phyloP scores from a whole-genome alignment of 75 land plant genomes.

The Pinus albicaulis region DNA sequence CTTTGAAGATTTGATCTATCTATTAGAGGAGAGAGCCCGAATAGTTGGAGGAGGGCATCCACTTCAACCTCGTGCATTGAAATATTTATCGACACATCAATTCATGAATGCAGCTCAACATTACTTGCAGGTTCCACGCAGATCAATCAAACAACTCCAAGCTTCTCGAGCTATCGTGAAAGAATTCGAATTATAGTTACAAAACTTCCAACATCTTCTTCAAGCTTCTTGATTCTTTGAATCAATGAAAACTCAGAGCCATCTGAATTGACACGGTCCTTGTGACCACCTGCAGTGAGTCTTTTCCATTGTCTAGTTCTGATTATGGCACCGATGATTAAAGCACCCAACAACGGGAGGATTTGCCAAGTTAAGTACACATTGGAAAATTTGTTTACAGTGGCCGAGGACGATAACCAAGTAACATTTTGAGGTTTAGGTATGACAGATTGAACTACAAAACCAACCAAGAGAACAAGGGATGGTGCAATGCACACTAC shows the following conservation, averaged over 20 bases:
- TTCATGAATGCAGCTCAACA: no score
- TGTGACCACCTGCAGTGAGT: slow-evolving; percentile 13
- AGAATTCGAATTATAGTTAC: slow-evolving; percentile 50
- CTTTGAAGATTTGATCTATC: no score
- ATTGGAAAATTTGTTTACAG: slow-evolving; percentile 7
- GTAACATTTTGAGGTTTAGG: no score
- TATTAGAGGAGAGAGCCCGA: no score
- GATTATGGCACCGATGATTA: slow-evolving; percentile 43
- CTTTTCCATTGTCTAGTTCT: slow-evolving; percentile 54
- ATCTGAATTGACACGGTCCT: background rate
- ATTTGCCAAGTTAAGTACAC: slow-evolving; percentile 34
- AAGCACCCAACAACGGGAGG: slow-evolving; percentile 44
- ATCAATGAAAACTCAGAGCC: slow-evolving; percentile 43
- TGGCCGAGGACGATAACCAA: background rate
- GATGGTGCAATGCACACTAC: slow-evolving; percentile 25
- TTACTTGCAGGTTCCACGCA: no score
- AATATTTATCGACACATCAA: no score
- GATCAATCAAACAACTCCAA: no score
- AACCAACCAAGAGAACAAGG: slow-evolving; percentile 18
- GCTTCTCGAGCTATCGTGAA: slow-evolving; percentile 87
- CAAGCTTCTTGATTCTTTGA: slow-evolving; percentile 68
- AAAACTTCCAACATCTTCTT: slow-evolving; percentile 65
- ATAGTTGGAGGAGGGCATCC: no score
- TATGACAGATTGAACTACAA: no score
- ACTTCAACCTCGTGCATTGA: no score